Evolutionary conservation across 768 basidiomycete species (phyloP).

Genomic region (Rubroboletus satanas): DNA sequence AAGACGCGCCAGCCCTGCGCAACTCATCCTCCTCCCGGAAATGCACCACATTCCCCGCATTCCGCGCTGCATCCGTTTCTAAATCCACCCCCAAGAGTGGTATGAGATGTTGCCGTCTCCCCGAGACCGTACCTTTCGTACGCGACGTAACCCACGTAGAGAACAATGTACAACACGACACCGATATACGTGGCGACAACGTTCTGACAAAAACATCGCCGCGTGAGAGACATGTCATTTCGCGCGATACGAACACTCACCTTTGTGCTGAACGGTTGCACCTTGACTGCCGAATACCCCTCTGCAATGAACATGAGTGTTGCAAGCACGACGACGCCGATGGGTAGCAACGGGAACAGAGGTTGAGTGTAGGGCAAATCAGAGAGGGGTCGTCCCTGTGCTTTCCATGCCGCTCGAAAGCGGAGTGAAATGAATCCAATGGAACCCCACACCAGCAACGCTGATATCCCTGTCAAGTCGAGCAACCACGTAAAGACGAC

Average conservation of each 20-base stretch:
- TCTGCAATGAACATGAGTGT: conserved; percentile 52
- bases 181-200: conserved; percentile 56
- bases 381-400: conserved; percentile 45
- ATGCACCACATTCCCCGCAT: conserved; percentile 38
- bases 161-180: conserved; percentile 41
- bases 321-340: conserved; percentile 47
- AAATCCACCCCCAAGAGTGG: conserved; percentile 45
- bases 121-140: conserved; percentile 37
- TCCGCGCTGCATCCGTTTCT: conserved; percentile 54
- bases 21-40: conserved; percentile 33
- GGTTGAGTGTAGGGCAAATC: conserved; percentile 61
- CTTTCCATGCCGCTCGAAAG: conserved; percentile 58
- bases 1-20: background rate
- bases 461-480: conserved; percentile 62
- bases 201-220: conserved; percentile 33
- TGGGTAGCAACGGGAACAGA: conserved; percentile 49
- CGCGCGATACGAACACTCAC: conserved; percentile 24
- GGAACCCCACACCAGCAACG: conserved; percentile 63
- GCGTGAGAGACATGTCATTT: background rate
- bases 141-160: conserved; percentile 43
- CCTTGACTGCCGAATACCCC: conserved; percentile 46
- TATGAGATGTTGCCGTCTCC: conserved; percentile 36
- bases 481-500: conserved; percentile 57
- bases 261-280: conserved; percentile 41
- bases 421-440: conserved; percentile 54